These are phyloP conservation scores for Parsonsia alboflavescens DNA, from an alignment of 257 asterid species.

Conservation along the genomic window DNA sequence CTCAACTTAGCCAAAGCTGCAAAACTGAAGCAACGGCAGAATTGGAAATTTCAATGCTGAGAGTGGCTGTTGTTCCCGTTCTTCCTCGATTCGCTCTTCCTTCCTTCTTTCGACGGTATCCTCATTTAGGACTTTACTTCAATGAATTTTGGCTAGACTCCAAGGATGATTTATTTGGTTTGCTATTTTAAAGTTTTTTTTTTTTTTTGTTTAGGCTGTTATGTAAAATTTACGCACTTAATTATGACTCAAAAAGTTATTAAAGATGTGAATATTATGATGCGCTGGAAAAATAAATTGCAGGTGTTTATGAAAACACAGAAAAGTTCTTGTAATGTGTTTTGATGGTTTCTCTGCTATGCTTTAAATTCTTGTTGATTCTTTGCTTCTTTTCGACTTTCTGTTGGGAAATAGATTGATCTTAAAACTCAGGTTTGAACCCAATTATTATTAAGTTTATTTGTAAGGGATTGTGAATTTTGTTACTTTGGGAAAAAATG, in stretches of 20 bases:
- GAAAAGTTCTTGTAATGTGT: no score
- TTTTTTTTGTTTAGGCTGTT: no score
- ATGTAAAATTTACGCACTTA: background rate
- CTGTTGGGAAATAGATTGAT: background rate
- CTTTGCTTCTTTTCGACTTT: background rate
- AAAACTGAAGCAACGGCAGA: background rate
- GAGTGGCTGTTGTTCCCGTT: conserved; percentile 9
- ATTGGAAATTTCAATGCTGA: conserved; percentile 8
- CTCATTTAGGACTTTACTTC: background rate
- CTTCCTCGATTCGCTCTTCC: conserved; percentile 31
- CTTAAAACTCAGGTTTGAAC: background rate
- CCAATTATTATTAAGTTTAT: background rate
- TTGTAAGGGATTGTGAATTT: background rate
- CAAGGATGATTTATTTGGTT: background rate
- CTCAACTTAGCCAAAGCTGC: background rate
- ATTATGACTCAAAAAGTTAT: no score
- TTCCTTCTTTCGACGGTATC: conserved; percentile 31
- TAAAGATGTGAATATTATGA: background rate
- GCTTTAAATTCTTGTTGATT: background rate
- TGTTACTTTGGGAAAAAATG: conserved; percentile 13
- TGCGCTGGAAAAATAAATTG: background rate
- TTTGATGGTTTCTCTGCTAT: background rate
- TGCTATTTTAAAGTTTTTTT: no score
- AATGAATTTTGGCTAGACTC: background rate
- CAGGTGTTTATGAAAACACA: background rate